A percentile compares a stretch with the other conserved stretches of the same genome.
Evolutionary conservation across 2,329 filamentous ascomycete species (phyloP).

Genomic region (Diaporthe sp.): DNA sequence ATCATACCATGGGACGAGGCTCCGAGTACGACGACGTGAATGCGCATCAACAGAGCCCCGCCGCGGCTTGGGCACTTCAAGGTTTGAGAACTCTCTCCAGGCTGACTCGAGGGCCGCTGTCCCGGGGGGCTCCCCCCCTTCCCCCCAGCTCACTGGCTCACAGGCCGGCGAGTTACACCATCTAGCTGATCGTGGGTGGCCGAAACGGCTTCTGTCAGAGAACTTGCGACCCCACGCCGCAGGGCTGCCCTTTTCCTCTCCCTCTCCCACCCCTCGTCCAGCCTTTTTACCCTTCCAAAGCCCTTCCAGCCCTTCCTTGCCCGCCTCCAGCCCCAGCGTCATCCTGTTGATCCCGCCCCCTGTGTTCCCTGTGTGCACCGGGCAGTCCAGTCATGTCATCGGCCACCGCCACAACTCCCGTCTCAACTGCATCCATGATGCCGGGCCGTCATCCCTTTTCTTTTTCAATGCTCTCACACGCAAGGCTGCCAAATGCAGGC

Average conservation of each 20-base stretch:
- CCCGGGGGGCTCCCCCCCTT: neutral
- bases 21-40: neutral
- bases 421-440: conserved; percentile 25
- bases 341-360: conserved; percentile 14
- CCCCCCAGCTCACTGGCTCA: conserved; percentile 4
- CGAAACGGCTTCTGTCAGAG: conserved; percentile 31
- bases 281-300: neutral
- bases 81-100: neutral
- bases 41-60: neutral
- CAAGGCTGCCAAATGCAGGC: conserved; percentile 19
- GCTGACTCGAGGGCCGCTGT: conserved; percentile 20
- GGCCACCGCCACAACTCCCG: conserved; percentile 13
- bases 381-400: neutral
- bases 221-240: conserved; percentile 3
- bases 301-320: neutral
- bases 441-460: conserved; percentile 16
- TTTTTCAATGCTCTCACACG: neutral
- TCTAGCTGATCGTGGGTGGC: conserved; percentile 25
- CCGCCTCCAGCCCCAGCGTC: conserved; percentile 7
- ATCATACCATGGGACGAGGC: conserved; percentile 12
- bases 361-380: neutral
- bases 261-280: neutral
- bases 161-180: conserved; percentile 31
- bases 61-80: neutral
- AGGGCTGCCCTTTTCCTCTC: neutral